phyloP scores from a whole-genome alignment of 2,329 filamentous ascomycete species.

The Hypomyces perniciosus region DNA sequence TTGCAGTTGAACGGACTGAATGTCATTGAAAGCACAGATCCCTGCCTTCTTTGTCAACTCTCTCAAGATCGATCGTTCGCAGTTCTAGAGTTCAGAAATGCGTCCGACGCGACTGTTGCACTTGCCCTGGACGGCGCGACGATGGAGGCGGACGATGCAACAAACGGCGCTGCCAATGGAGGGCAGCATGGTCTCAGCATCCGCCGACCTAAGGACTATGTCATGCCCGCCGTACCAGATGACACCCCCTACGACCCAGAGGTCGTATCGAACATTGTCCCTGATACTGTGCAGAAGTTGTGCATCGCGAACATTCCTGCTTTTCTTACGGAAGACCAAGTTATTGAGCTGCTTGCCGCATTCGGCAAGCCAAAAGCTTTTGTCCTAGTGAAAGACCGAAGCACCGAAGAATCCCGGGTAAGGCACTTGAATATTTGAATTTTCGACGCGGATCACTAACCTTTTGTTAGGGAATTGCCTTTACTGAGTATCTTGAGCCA shows the following conservation, averaged over 20 bases:
- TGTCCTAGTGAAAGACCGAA: conserved; percentile 77
- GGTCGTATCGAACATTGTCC: conserved; percentile 71
- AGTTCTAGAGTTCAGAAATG: conserved; percentile 81
- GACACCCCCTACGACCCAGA: conserved; percentile 69
- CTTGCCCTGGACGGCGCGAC: conserved; percentile 82
- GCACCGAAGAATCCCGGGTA: conserved; percentile 82
- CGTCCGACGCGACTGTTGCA: conserved; percentile 84
- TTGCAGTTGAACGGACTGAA: conserved; percentile 95
- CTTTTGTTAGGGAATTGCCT: conserved; percentile 71
- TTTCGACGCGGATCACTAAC: conserved; percentile 22
- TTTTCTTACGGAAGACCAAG: conserved; percentile 85
- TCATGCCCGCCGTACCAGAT: conserved; percentile 74
- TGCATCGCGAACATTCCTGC: conserved; percentile 83
- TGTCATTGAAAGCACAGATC: conserved; percentile 75
- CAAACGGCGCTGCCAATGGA: conserved; percentile 47
- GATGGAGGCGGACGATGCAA: conserved; percentile 69
- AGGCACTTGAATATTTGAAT: conserved; percentile 25
- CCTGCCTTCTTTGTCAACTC: conserved; percentile 77
- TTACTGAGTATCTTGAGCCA: conserved; percentile 87
- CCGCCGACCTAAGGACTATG: conserved; percentile 91
- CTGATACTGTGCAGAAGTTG: conserved; percentile 93
- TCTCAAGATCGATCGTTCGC: conserved; percentile 76
- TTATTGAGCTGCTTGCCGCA: conserved; percentile 80
- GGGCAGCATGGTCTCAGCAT: conserved; percentile 62
- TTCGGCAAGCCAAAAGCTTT: conserved; percentile 95